phyloP scores from a whole-genome alignment of 2,329 filamentous ascomycete species.

The Ophiognomonia clavigignenti-juglandacearum region DNA sequence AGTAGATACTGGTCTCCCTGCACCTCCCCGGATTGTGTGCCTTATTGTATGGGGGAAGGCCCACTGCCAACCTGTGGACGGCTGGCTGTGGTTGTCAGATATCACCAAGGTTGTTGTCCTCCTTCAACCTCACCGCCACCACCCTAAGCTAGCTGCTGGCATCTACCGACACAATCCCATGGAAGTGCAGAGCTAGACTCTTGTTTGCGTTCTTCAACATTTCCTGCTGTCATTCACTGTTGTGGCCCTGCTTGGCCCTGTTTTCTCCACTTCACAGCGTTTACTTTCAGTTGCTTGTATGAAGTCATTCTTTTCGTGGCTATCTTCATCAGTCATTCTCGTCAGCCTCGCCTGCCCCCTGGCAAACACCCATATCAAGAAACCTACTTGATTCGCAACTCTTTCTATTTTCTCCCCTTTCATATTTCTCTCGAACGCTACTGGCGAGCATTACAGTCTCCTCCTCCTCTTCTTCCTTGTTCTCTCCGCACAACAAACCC shows the following conservation, averaged over 20 bases:
- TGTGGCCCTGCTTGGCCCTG: not conserved
- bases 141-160: too few relatives aligned
- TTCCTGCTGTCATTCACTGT: not conserved
- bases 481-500: not conserved
- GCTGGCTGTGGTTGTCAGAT: not conserved
- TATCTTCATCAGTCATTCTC: not conserved
- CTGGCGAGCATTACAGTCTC: not conserved
- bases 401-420: too few relatives aligned
- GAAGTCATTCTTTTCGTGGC: conserved; percentile 2
- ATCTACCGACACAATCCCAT: too few relatives aligned
- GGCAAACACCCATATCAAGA: not conserved
- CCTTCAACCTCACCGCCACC: too few relatives aligned
- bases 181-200: not conserved
- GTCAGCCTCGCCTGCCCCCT: not conserved
- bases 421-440: not conserved
- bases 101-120: conserved; percentile 2
- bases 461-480: not conserved
- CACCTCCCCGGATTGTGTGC: not conserved
- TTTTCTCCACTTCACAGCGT: not conserved
- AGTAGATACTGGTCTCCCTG: too few relatives aligned
- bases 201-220: not conserved
- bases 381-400: too few relatives aligned
- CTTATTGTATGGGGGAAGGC: not conserved
- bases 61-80: not conserved
- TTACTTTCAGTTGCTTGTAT: too few relatives aligned